A percentile compares a stretch with the other conserved stretches of the same genome.
Evolutionary conservation across 306 rosid species (phyloP).

Genomic region (Canavalia gladiata): DNA sequence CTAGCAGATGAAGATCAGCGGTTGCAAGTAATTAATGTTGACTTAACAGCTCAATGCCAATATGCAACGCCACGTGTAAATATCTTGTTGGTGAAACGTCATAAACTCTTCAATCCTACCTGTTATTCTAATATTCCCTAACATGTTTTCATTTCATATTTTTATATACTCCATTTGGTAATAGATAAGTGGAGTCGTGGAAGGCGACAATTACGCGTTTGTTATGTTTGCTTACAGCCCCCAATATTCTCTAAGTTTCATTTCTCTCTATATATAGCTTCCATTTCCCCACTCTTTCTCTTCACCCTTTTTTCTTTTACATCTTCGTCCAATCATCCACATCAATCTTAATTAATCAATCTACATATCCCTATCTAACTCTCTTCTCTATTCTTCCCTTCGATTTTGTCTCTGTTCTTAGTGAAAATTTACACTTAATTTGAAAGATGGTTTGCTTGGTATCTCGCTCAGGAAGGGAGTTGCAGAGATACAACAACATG

Average conservation of each 20-base stretch:
- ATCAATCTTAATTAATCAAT: neutral
- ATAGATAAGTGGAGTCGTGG: constrained; percentile 17
- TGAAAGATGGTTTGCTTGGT: constrained; percentile 73
- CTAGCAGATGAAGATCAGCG: neutral
- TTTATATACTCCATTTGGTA: neutral
- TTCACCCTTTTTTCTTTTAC: constrained; percentile 8
- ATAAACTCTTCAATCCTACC: neutral
- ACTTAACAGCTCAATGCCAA: constrained; percentile 2
- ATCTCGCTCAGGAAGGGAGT: constrained; percentile 89
- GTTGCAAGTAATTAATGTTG: neutral
- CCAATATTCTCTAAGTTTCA: neutral
- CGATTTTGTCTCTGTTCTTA: neutral
- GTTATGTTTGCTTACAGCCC: neutral
- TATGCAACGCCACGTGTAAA: neutral
- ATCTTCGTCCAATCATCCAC: neutral
- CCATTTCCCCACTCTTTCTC: constrained; percentile 33
- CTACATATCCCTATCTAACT: neutral
- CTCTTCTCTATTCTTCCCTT: neutral
- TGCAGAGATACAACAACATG: constrained; percentile 84
- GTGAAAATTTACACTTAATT: neutral
- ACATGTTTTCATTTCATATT: neutral
- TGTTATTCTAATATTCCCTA: neutral
- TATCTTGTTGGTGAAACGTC: constrained; percentile 10
- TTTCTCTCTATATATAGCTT: constrained; percentile 46
- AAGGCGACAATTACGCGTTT: constrained; percentile 52